These are phyloP conservation scores for Backusella westeae DNA, from an alignment of 192 early-diverging fungal species.

Conservation along the genomic window DNA sequence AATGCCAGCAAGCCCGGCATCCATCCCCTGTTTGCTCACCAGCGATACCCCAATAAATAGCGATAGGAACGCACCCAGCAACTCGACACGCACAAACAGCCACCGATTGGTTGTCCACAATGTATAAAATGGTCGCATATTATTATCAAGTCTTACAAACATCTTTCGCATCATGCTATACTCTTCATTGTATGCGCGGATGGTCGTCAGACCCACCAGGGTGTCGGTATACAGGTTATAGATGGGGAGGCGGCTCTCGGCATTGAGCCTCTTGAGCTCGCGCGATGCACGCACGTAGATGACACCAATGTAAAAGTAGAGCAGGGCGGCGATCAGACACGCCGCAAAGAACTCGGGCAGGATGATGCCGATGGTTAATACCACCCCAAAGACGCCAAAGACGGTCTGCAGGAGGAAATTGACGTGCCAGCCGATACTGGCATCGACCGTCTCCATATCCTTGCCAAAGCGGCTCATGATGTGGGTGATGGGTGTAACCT, in stretches of 20 bases:
- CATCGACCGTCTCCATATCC: constrained; percentile 77
- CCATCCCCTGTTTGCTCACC: constrained; percentile 52
- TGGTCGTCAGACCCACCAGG: constrained; percentile 60
- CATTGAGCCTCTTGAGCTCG: constrained; percentile 78
- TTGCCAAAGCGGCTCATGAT: constrained; percentile 85
- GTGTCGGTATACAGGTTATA: constrained; percentile 65
- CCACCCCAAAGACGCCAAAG: constrained; percentile 37
- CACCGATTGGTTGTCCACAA: constrained; percentile 71
- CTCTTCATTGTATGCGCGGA: constrained; percentile 77
- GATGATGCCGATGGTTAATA: constrained; percentile 44
- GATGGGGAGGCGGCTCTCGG: constrained; percentile 68
- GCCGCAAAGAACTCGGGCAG: constrained; percentile 46
- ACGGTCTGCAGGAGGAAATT: constrained; percentile 45
- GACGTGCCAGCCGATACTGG: constrained; percentile 35
- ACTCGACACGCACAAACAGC: constrained; percentile 31
- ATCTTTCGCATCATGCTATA: constrained; percentile 60
- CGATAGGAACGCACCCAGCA: constrained; percentile 18
- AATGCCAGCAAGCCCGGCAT: constrained; percentile 83
- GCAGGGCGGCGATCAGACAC: constrained; percentile 12
- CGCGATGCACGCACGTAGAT: constrained; percentile 46
- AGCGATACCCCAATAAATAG: constrained; percentile 57
- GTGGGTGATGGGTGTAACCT: constrained; percentile 72
- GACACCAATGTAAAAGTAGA: constrained; percentile 24
- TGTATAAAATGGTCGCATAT: constrained; percentile 80
- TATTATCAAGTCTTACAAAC: constrained; percentile 58